Conservation (phyloP, 306 rosid species). For the Styphnolobium japonicum region DNA sequence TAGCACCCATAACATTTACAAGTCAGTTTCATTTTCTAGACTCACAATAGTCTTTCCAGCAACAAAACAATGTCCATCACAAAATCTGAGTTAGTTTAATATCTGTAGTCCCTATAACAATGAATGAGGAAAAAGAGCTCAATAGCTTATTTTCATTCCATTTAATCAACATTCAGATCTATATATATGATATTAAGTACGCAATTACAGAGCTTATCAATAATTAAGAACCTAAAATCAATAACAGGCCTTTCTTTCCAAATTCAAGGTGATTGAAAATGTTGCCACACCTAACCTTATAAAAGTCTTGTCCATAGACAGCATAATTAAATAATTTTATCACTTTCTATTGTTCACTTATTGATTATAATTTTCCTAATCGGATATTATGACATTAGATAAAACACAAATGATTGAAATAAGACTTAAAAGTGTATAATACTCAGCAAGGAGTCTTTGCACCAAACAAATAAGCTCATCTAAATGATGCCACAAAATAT, state of each 20-base stretch:
- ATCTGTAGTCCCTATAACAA: neutral
- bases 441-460: slow-evolving; percentile 53
- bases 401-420: neutral
- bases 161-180: neutral
- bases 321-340: neutral
- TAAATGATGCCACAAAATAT: no score
- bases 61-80: neutral
- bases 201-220: no score
- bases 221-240: neutral
- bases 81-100: neutral
- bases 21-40: neutral
- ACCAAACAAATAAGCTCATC: no score
- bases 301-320: neutral
- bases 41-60: neutral
- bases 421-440: neutral
- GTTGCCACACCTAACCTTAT: neutral
- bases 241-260: neutral
- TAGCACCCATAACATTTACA: neutral
- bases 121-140: neutral
- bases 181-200: neutral
- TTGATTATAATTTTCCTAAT: no score
- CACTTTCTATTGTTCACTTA: neutral
- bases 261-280: neutral
- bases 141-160: neutral
- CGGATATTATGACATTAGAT: neutral